Conservation (phyloP, 176 grass and related monocot genomes). For the Ananas comosus region DNA sequence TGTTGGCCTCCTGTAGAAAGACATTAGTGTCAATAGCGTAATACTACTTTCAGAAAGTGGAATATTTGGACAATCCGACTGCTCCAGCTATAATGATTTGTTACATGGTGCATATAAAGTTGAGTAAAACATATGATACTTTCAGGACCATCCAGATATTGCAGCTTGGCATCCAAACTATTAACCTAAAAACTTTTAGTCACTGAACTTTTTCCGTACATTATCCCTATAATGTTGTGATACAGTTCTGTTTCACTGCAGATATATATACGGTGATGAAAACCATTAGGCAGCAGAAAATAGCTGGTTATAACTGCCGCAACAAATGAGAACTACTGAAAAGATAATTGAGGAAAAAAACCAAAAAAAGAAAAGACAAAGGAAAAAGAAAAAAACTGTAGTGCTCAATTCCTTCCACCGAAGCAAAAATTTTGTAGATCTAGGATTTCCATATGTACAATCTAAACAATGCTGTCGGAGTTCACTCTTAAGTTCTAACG, state of each 20-base stretch:
- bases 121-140: no score
- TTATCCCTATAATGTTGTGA: background rate
- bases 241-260: background rate
- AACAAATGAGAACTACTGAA: background rate
- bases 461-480: no score
- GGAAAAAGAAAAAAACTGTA: no score
- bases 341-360: background rate
- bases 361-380: background rate
- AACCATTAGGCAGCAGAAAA: background rate
- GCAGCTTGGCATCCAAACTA: no score
- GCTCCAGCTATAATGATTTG: background rate
- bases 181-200: no score
- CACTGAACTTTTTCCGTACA: no score
- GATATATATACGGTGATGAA: background rate
- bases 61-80: conserved; percentile 2
- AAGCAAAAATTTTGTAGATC: no score
- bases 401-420: no score
- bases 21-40: conserved; percentile 8
- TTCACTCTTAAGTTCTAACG: no score
- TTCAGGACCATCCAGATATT: no score
- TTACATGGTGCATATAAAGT: background rate
- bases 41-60: background rate
- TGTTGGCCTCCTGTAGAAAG: conserved; percentile 38
- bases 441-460: no score
- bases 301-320: background rate